These are phyloP conservation scores for Neurospora sp. DNA, from an alignment of 495 filamentous ascomycete genomes.

Conservation along the genomic window DNA sequence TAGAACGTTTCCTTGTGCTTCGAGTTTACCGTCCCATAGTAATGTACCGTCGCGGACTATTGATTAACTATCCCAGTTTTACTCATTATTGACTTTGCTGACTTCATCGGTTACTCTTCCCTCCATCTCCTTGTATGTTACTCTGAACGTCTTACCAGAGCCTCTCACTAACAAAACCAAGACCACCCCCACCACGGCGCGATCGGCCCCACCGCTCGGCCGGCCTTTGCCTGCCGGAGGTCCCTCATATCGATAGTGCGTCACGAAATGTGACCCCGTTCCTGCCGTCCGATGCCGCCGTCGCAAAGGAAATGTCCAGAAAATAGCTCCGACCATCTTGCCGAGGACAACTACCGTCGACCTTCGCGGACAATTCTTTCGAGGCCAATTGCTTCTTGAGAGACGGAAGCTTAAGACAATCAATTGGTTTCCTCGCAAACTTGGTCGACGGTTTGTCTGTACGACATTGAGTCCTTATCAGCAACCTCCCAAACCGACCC, in stretches of 20 bases:
- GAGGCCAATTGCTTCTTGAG: not conserved
- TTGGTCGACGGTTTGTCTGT: not conserved
- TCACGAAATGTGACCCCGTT: not conserved
- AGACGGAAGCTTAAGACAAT: not conserved
- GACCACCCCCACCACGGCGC: not conserved
- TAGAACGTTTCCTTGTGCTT: not conserved
- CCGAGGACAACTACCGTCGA: not conserved
- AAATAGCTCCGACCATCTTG: not conserved
- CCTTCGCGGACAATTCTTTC: not conserved
- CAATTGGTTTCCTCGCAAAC: not conserved
- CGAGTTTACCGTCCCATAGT: too few relatives aligned
- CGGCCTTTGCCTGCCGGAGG: not conserved
- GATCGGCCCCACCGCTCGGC: not conserved
- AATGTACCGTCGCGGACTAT: too few relatives aligned
- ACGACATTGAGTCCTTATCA: not conserved
- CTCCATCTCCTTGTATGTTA: not conserved
- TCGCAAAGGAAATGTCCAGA: not conserved
- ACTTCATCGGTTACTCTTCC: not conserved
- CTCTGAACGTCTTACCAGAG: not conserved
- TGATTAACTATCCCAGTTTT: too few relatives aligned
- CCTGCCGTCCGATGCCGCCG: not conserved
- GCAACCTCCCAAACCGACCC: not conserved
- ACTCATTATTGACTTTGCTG: not conserved
- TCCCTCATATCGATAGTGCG: not conserved
- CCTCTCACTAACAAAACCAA: not conserved